A percentile compares a stretch with the other conserved stretches of the same genome.
Conservation (phyloP, 2,329 filamentous ascomycete species). For the Colletotrichum limetticola region DNA sequence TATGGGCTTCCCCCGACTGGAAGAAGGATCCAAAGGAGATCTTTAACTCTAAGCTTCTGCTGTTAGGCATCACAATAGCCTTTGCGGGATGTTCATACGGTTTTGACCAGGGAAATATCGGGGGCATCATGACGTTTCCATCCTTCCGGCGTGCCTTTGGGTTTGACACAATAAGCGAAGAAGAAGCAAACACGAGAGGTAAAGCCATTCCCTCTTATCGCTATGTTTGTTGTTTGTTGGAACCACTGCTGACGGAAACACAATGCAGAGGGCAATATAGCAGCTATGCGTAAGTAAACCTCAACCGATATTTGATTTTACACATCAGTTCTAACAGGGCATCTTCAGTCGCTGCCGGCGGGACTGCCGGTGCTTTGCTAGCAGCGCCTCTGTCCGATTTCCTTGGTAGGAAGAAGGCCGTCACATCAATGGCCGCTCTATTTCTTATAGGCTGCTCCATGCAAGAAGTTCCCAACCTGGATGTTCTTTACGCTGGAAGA, state of each 20-base stretch:
- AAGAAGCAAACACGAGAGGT: constrained; percentile 41
- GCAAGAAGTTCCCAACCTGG: constrained; percentile 49
- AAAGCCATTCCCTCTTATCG: neutral
- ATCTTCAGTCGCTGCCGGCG: constrained; percentile 46
- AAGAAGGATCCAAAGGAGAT: constrained; percentile 49
- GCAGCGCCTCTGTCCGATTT: constrained; percentile 50
- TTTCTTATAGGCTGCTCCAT: constrained; percentile 47
- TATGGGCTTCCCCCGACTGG: constrained; percentile 50
- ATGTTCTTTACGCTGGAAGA: constrained; percentile 49
- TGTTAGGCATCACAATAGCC: constrained; percentile 45
- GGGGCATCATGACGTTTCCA: constrained; percentile 48
- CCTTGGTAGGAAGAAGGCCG: constrained; percentile 47
- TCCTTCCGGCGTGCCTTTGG: constrained; percentile 50
- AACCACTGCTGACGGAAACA: neutral
- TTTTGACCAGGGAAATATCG: constrained; percentile 52
- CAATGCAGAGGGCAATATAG: constrained; percentile 42
- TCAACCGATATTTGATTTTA: too few relatives aligned
- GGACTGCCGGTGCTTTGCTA: constrained; percentile 48
- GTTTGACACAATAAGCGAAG: constrained; percentile 41
- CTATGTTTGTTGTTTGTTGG: too few relatives aligned
- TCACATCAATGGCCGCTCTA: constrained; percentile 44
- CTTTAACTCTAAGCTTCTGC: constrained; percentile 48
- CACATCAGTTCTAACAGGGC: constrained; percentile 17
- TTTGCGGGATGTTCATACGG: constrained; percentile 52
- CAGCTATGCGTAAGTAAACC: constrained; percentile 42